These are phyloP conservation scores for Sclerotinia borealis DNA, from an alignment of 2,329 filamentous ascomycete species.

Conservation along the genomic window DNA sequence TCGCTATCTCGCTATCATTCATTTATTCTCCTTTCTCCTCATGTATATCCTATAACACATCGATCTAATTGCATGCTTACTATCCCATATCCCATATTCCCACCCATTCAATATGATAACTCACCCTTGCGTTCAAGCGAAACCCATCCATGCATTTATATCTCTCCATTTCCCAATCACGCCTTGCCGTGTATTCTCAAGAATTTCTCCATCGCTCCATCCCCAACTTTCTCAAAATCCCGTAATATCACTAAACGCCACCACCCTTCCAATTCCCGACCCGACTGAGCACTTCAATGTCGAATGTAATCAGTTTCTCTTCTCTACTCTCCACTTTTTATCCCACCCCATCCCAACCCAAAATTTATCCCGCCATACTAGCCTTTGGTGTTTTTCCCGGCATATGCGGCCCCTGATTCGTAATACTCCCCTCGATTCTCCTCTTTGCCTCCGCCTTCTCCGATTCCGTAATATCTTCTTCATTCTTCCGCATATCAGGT, in stretches of 20 bases:
- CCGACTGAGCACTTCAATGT: conserved; percentile 25
- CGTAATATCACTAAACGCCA: not conserved
- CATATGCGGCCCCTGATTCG: conserved; percentile 2
- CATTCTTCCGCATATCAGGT: conserved; percentile 81
- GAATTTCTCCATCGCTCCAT: too few species aligned
- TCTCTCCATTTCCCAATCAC: too few species aligned
- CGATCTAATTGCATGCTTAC: not conserved
- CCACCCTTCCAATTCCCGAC: conserved; percentile 9
- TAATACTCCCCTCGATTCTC: conserved; percentile 61
- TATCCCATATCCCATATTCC: not conserved
- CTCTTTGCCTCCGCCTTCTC: conserved; percentile 84
- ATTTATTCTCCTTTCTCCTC: not conserved
- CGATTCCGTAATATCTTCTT: conserved; percentile 66
- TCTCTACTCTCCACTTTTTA: not conserved
- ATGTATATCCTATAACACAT: not conserved
- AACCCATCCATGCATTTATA: too few species aligned
- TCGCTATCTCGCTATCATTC: not conserved
- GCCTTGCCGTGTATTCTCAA: too few species aligned
- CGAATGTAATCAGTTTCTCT: conserved; percentile 16
- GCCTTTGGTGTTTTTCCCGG: conserved; percentile 13
- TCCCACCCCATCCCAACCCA: not conserved
- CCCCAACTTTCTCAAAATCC: too few species aligned
- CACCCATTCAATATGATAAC: not conserved
- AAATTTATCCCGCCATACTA: conserved; percentile 24
- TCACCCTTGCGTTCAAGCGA: not conserved